Evolutionary conservation across 352 stramenopile species (phyloP).

Genomic region (Phytophthora chlamydospora): DNA sequence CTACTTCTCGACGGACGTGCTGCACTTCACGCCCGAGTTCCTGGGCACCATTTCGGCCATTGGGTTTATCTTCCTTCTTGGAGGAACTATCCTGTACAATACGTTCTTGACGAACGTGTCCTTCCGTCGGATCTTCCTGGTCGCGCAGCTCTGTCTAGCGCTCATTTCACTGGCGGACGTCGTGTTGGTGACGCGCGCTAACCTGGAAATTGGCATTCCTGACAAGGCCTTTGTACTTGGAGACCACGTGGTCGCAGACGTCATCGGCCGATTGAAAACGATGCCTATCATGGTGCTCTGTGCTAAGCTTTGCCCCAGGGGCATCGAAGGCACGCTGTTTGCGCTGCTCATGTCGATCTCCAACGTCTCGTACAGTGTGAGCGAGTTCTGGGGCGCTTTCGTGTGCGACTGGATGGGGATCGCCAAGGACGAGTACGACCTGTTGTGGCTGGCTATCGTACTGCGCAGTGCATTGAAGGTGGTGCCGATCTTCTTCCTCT

Average conservation of each 20-base stretch:
- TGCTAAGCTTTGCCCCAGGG: constrained; percentile 93
- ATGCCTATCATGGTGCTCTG: constrained; percentile 96
- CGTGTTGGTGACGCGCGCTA: constrained; percentile 93
- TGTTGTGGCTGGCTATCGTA: constrained; percentile 91
- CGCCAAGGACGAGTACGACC: constrained; percentile 91
- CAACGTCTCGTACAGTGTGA: constrained; percentile 94
- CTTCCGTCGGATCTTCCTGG: constrained; percentile 94
- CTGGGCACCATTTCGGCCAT: constrained; percentile 88
- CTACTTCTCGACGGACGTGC: constrained; percentile 96
- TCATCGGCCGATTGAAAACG: constrained; percentile 83
- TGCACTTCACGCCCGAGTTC: constrained; percentile 96
- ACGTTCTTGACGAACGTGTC: constrained; percentile 89
- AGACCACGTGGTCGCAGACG: constrained; percentile 92
- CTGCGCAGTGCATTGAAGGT: constrained; percentile 92
- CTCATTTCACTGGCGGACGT: constrained; percentile 79
- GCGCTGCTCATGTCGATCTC: constrained; percentile 97
- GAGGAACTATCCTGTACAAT: constrained; percentile 86
- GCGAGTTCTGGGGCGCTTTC: constrained; percentile 92
- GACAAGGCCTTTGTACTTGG: constrained; percentile 96
- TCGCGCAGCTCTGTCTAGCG: constrained; percentile 76
- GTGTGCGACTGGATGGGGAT: constrained; percentile 92
- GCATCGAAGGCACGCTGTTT: constrained; percentile 97
- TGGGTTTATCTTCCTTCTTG: constrained; percentile 82
- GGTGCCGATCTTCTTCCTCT: constrained; percentile 91
- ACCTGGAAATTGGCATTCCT: constrained; percentile 92